A percentile compares a stretch with the other conserved stretches of the same genome.
Evolutionary conservation across 2,329 filamentous ascomycete species (phyloP).

Genomic region (Hypoxylon sp.): DNA sequence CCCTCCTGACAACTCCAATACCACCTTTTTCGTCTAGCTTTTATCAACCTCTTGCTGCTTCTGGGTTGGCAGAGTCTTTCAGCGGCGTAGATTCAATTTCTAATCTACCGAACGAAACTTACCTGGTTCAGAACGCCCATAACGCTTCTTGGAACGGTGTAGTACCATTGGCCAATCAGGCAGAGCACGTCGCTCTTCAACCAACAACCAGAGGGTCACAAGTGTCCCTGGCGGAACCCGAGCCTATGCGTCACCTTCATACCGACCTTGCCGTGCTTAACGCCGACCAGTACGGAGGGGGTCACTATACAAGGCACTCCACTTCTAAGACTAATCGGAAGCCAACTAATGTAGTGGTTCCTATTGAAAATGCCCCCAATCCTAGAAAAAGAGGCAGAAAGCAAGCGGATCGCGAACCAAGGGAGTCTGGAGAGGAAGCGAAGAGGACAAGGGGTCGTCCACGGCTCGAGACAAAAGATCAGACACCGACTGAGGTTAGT

Average conservation of each 20-base stretch:
- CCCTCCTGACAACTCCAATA: slow-evolving; percentile 15
- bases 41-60: slow-evolving; percentile 5
- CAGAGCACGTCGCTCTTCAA: slow-evolving; percentile 11
- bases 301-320: slow-evolving; percentile 35
- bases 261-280: slow-evolving; percentile 55
- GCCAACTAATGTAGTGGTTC: slow-evolving; percentile 24
- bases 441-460: slow-evolving; percentile 77
- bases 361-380: slow-evolving; percentile 27
- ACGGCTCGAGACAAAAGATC: slow-evolving; percentile 77
- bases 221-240: too few relatives aligned
- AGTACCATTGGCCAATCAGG: slow-evolving; percentile 13
- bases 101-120: too few relatives aligned
- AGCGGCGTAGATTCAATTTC: slow-evolving; percentile 5
- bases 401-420: slow-evolving; percentile 42
- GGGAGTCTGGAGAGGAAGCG: slow-evolving; percentile 56
- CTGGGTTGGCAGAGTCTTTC: slow-evolving; percentile 6
- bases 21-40: slow-evolving; percentile 11
- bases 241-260: slow-evolving; percentile 45
- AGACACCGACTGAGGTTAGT: slow-evolving; percentile 81
- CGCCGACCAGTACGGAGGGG: slow-evolving; percentile 57
- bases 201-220: too few relatives aligned
- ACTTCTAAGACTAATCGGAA: slow-evolving; percentile 31
- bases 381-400: slow-evolving; percentile 49
- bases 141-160: slow-evolving; percentile 18
- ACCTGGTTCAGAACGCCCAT: too few relatives aligned